A percentile compares a stretch with the other conserved stretches of the same genome.
Evolutionary conservation across 2,329 filamentous ascomycete species (phyloP).

Genomic region (Alternaria alternata): DNA sequence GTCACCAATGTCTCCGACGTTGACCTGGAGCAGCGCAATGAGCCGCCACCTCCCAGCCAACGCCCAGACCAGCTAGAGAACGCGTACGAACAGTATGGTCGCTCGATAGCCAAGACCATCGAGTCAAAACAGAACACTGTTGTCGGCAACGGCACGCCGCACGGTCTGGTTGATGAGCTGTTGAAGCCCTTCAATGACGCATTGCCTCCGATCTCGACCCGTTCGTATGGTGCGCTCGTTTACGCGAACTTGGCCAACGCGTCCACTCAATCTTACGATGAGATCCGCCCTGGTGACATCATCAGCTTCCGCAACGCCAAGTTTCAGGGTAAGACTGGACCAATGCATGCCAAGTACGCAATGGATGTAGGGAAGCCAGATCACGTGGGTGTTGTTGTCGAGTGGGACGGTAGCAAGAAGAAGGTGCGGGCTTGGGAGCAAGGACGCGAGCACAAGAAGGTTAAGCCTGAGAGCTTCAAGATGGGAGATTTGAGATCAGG

Average conservation of each 20-base stretch:
- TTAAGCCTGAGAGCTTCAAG: constrained; percentile 93
- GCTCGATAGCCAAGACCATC: constrained; percentile 76
- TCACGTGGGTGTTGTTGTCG: constrained; percentile 88
- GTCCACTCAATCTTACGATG: constrained; percentile 85
- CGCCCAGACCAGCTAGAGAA: constrained; percentile 94
- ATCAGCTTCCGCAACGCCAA: constrained; percentile 90
- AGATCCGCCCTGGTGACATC: constrained; percentile 93
- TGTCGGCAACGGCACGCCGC: constrained; percentile 84
- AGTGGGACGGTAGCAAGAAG: constrained; percentile 99
- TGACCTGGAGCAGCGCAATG: constrained; percentile 83
- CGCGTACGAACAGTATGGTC: constrained; percentile 81
- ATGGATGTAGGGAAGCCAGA: constrained; percentile 86
- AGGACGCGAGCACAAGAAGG: constrained; percentile 89
- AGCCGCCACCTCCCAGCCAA: constrained; percentile 78
- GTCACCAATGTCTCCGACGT: constrained; percentile 75
- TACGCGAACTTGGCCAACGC: constrained; percentile 97
- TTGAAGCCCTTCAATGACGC: constrained; percentile 76
- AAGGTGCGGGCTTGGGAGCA: constrained; percentile 97
- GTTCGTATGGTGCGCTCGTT: constrained; percentile 88
- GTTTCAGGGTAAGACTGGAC: constrained; percentile 93
- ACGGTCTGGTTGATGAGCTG: constrained; percentile 79
- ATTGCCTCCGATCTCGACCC: constrained; percentile 83
- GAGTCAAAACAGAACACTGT: constrained; percentile 77
- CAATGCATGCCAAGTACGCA: constrained; percentile 94
- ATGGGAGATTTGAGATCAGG: constrained; percentile 90